Evolutionary conservation across 208 protist species (phyloP).

Genomic region (Leishmania aethiopica): DNA sequence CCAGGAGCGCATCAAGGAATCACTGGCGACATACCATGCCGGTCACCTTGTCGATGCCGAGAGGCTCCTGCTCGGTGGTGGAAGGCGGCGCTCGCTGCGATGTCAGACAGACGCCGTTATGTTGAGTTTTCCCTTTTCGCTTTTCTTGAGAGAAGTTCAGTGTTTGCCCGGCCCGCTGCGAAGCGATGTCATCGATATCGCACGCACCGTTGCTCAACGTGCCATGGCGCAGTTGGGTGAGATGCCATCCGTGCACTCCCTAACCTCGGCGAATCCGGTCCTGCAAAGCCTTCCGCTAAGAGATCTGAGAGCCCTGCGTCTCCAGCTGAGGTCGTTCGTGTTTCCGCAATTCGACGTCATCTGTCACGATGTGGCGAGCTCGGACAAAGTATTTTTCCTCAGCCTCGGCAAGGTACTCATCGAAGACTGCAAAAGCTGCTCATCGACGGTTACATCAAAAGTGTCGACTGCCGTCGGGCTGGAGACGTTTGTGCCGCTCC

Average conservation of each 20-base stretch:
- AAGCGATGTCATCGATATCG: conserved; percentile 28
- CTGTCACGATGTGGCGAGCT: conserved; percentile 59
- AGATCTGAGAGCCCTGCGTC: conserved; percentile 38
- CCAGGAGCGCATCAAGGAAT: conserved; percentile 41
- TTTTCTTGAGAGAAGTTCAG: conserved; percentile 30
- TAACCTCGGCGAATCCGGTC: conserved; percentile 47
- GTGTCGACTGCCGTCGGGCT: conserved; percentile 40
- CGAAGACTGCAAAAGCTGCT: conserved; percentile 11
- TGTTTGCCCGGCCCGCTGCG: conserved; percentile 21
- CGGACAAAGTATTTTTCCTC: conserved; percentile 68
- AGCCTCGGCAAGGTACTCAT: conserved; percentile 43
- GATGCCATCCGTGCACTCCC: conserved; percentile 34
- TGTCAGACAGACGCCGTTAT: conserved; percentile 52
- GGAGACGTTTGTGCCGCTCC: conserved; percentile 46
- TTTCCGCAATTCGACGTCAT: conserved; percentile 48
- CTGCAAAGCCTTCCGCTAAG: conserved; percentile 38
- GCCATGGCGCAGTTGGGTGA: conserved; percentile 27
- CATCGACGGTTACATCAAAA: background rate
- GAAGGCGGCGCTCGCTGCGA: conserved; percentile 47
- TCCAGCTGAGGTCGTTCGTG: conserved; percentile 52
- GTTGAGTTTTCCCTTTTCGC: conserved; percentile 42
- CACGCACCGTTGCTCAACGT: conserved; percentile 33
- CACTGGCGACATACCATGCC: conserved; percentile 42
- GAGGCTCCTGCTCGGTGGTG: conserved; percentile 52
- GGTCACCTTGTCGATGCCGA: conserved; percentile 64